Conservation (phyloP, 1,139 yeast genomes). For the Blastobotrys malaysiensis region DNA sequence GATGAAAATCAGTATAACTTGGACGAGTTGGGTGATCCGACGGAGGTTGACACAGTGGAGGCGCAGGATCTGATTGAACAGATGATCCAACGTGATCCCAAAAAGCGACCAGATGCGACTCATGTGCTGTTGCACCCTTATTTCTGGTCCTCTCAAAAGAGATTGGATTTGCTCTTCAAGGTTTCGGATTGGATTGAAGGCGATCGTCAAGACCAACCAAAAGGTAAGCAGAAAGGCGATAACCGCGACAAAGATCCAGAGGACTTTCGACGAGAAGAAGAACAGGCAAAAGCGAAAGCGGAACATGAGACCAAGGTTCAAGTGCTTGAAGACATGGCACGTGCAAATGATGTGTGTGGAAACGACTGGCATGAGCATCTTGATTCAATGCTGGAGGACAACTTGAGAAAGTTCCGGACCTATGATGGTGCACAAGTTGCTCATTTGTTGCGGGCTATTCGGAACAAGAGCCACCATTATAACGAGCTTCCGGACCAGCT, state of each 20-base stretch:
- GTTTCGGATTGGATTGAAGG: constrained; percentile 89
- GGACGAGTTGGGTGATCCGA: constrained; percentile 36
- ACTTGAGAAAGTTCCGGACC: constrained; percentile 85
- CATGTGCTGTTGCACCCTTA: constrained; percentile 74
- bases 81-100: constrained; percentile 71
- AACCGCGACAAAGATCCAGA: background rate
- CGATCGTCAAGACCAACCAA: constrained; percentile 79
- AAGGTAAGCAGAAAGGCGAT: constrained; percentile 12
- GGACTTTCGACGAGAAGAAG: background rate
- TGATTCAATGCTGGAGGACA: constrained; percentile 66
- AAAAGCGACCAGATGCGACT: constrained; percentile 64
- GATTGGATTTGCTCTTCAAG: constrained; percentile 74
- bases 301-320: background rate
- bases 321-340: constrained; percentile 50
- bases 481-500: constrained; percentile 75
- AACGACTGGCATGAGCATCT: constrained; percentile 74
- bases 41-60: constrained; percentile 49
- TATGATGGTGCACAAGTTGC: constrained; percentile 71
- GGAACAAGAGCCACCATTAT: constrained; percentile 91
- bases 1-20: constrained; percentile 65
- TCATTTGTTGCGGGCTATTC: constrained; percentile 81
- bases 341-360: constrained; percentile 22
- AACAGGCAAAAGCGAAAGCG: background rate
- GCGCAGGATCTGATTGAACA: constrained; percentile 63
- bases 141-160: constrained; percentile 75